Conservation (phyloP, 2,329 filamentous ascomycete genomes). For the Tricladium varicosporioides region DNA sequence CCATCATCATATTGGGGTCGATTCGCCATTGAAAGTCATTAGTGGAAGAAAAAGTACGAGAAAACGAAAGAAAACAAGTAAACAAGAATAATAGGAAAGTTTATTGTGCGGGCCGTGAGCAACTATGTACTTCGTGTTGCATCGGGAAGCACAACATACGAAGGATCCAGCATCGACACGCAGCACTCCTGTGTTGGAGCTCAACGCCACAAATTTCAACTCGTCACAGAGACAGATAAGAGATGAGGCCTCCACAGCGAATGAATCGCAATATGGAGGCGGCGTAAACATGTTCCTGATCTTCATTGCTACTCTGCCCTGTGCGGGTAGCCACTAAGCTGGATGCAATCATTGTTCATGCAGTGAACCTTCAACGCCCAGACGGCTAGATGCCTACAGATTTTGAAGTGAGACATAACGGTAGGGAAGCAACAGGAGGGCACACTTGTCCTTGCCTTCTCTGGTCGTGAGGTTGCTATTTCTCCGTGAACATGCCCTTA, state of each 20-base stretch:
- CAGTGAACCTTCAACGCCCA: no score
- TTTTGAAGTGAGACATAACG: no score
- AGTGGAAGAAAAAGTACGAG: neutral
- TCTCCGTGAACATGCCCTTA: neutral
- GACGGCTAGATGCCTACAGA: no score
- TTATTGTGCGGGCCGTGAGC: neutral
- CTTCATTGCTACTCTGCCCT: no score
- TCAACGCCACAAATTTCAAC: neutral
- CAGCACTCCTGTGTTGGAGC: neutral
- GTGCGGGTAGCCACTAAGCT: no score
- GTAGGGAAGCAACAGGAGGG: no score
- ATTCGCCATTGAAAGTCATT: conserved; percentile 6
- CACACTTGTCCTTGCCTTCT: no score
- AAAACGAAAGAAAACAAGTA: neutral
- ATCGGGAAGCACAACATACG: neutral
- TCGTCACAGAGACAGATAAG: neutral
- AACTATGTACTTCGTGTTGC: neutral
- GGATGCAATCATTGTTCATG: no score
- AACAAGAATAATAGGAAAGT: neutral
- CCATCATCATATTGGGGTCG: conserved; percentile 10
- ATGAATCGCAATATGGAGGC: neutral
- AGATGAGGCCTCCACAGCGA: neutral
- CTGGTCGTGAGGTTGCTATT: neutral
- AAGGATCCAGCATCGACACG: neutral
- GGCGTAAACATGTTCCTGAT: neutral